Evolutionary conservation across 257 asterid genomes (phyloP).

Genomic region (Solanum appendiculatum): DNA sequence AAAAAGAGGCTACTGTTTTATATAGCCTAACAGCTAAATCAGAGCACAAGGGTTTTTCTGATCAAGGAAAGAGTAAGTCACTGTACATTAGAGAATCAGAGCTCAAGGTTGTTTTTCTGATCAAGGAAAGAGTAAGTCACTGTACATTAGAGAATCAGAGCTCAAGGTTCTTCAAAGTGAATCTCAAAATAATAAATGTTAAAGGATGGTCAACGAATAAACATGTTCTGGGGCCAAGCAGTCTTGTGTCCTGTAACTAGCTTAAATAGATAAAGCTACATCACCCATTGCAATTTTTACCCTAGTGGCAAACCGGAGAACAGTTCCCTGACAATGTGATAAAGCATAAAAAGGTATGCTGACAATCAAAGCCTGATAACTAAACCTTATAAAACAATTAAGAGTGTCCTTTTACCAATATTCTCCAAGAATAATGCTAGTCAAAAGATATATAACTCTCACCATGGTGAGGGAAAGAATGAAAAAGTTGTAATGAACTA

Average conservation of each 20-base stretch:
- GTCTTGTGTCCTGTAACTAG: background rate
- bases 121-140: background rate
- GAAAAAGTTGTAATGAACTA: background rate
- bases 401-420: background rate
- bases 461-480: background rate
- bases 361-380: background rate
- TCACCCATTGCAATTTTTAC: background rate
- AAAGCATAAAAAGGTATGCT: background rate
- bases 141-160: background rate
- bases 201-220: background rate
- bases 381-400: background rate
- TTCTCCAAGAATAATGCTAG: background rate
- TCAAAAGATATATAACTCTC: background rate
- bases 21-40: background rate
- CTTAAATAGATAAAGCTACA: background rate
- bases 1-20: background rate
- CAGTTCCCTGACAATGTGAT: background rate
- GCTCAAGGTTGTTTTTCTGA: background rate
- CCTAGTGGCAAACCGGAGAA: background rate
- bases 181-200: background rate
- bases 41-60: background rate
- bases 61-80: background rate
- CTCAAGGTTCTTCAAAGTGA: background rate
- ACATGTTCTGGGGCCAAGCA: background rate
- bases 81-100: background rate